Conservation (phyloP, 2,329 filamentous ascomycete genomes). For the Verticillium longisporum region DNA sequence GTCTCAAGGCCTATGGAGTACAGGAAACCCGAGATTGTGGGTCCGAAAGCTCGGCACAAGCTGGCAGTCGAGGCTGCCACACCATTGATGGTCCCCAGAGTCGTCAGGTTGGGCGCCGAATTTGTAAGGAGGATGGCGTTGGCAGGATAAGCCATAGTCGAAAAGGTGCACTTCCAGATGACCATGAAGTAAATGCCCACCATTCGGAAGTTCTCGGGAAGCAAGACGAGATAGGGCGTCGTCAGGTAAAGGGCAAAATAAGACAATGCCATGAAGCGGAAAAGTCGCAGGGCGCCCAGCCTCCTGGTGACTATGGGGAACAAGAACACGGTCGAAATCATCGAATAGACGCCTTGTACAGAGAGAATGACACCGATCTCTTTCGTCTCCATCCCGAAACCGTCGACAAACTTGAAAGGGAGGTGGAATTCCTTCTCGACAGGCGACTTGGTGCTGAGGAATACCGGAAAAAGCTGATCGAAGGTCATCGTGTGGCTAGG, state of each 20-base stretch:
- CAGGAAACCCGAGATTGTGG: slow-evolving; percentile 77
- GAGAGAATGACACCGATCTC: slow-evolving; percentile 84
- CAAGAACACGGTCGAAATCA: slow-evolving; percentile 76
- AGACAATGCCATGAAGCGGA: slow-evolving; percentile 70
- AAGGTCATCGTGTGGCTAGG: slow-evolving; percentile 91
- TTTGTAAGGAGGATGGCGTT: slow-evolving; percentile 87
- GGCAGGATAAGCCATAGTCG: slow-evolving; percentile 85
- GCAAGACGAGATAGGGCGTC: slow-evolving; percentile 81
- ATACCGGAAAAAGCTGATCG: slow-evolving; percentile 87
- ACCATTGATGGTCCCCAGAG: slow-evolving; percentile 88
- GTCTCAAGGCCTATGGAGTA: slow-evolving; percentile 73
- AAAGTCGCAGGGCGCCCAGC: slow-evolving; percentile 74
- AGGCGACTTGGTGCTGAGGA: slow-evolving; percentile 65
- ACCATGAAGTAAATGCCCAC: slow-evolving; percentile 70
- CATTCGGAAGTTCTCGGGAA: slow-evolving; percentile 66
- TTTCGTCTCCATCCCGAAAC: slow-evolving; percentile 77
- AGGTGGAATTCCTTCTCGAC: slow-evolving; percentile 37
- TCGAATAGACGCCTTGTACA: slow-evolving; percentile 81
- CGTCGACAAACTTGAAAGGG: slow-evolving; percentile 84
- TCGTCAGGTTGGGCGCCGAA: slow-evolving; percentile 72
- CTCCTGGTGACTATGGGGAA: slow-evolving; percentile 72
- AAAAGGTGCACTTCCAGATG: slow-evolving; percentile 88
- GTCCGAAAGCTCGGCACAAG: slow-evolving; percentile 80
- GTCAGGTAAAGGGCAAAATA: slow-evolving; percentile 86
- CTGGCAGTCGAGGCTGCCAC: slow-evolving; percentile 88